Evolutionary conservation across 768 basidiomycete species (phyloP).

Genomic region (Tubosaeta brunneosetosa): DNA sequence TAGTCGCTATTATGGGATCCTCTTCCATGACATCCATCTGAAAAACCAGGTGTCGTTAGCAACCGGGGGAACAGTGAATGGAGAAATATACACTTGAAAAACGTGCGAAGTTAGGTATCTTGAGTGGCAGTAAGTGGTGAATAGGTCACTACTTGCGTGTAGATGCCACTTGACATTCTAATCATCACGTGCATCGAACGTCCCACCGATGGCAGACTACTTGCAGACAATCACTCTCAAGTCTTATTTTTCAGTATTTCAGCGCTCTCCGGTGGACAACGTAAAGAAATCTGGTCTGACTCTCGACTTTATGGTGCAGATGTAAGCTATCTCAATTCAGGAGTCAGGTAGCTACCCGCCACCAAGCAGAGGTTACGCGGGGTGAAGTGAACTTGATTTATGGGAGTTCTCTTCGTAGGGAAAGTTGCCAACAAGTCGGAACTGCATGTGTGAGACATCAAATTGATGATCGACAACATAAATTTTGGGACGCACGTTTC

Average conservation of each 20-base stretch:
- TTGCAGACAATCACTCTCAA: background rate
- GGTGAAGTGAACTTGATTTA: slow-evolving; percentile 90
- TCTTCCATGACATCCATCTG: slow-evolving; percentile 34
- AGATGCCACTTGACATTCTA: background rate
- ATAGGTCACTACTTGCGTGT: slow-evolving; percentile 1
- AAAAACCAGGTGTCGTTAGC: background rate
- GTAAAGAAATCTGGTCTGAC: background rate
- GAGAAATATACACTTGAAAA: slow-evolving; percentile 5
- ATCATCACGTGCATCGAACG: slow-evolving; percentile 24
- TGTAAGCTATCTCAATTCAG: slow-evolving; percentile 44
- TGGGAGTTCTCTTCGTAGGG: slow-evolving; percentile 93
- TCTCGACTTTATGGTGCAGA: background rate
- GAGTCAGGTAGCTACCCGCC: slow-evolving; percentile 67
- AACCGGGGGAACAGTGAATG: background rate
- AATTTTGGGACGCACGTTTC: slow-evolving; percentile 60
- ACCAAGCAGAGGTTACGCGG: slow-evolving; percentile 90
- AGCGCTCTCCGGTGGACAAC: too few species aligned
- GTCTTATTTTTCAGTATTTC: too few species aligned
- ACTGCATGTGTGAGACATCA: slow-evolving; percentile 38
- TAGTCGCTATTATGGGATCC: slow-evolving; percentile 26
- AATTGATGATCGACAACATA: background rate
- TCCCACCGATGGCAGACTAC: too few species aligned
- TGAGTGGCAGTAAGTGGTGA: slow-evolving; percentile 16
- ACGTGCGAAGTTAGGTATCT: slow-evolving; percentile 18
- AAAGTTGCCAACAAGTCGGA: slow-evolving; percentile 85